These are phyloP conservation scores for Pseudocercospora pini-densiflorae DNA, from an alignment of 2,329 filamentous ascomycete genomes.

Conservation along the genomic window DNA sequence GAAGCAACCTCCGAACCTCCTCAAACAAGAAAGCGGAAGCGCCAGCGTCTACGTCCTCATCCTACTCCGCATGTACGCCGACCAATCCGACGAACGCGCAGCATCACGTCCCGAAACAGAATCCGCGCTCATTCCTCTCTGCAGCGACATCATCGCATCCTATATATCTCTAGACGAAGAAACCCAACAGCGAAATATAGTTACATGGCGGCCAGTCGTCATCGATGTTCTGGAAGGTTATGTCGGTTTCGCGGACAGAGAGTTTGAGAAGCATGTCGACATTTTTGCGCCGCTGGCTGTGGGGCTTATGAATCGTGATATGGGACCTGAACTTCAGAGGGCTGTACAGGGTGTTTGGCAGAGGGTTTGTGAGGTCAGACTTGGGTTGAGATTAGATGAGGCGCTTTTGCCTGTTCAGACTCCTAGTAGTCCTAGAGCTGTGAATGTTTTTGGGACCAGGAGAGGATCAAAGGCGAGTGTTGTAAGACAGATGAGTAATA, in stretches of 20 bases:
- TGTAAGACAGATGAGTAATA: background rate
- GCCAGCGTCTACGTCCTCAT: slow-evolving; percentile 96
- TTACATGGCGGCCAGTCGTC: slow-evolving; percentile 96
- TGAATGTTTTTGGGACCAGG: slow-evolving; percentile 31
- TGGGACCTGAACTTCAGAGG: slow-evolving; percentile 76
- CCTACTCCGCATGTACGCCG: slow-evolving; percentile 95
- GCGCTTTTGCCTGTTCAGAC: slow-evolving; percentile 16
- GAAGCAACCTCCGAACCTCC: slow-evolving; percentile 96
- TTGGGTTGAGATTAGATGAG: slow-evolving; percentile 49
- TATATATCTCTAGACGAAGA: slow-evolving; percentile 92
- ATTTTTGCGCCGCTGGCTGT: slow-evolving; percentile 87
- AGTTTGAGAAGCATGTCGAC: slow-evolving; percentile 78
- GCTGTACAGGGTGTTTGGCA: slow-evolving; percentile 78
- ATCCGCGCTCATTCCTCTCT: slow-evolving; percentile 88
- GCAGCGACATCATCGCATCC: slow-evolving; percentile 87
- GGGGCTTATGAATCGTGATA: slow-evolving; percentile 74
- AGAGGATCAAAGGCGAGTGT: slow-evolving; percentile 29
- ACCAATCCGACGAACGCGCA: slow-evolving; percentile 80
- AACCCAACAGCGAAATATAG: slow-evolving; percentile 93
- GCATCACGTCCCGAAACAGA: slow-evolving; percentile 83
- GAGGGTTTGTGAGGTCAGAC: slow-evolving; percentile 77
- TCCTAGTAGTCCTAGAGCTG: slow-evolving; percentile 32
- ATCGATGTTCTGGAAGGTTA: slow-evolving; percentile 97
- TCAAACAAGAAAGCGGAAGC: slow-evolving; percentile 94
- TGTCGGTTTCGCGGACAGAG: slow-evolving; percentile 76